phyloP scores from a whole-genome alignment of 2,329 filamentous ascomycete species.

The Pseudocercospora crystallina region DNA sequence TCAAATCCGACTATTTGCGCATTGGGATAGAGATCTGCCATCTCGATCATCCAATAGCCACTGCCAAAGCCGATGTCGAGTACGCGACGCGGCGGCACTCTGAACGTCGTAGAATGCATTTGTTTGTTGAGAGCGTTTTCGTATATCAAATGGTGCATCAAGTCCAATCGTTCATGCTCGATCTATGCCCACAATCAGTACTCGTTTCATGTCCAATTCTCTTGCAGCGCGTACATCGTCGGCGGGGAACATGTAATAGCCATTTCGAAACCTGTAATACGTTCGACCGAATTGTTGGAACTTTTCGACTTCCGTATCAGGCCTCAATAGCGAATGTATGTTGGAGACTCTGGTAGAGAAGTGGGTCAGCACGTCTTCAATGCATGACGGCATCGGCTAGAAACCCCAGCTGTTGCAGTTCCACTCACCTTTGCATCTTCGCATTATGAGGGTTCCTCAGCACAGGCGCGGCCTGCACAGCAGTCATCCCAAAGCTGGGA shows the following conservation, averaged over 20 bases:
- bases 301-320: conserved; percentile 18
- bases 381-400: no score
- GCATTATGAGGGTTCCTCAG: not conserved
- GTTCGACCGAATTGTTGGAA: conserved; percentile 20
- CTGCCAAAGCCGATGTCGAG: conserved; percentile 78
- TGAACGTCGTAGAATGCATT: conserved; percentile 35
- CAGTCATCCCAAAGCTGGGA: conserved; percentile 19
- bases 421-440: no score
- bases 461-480: conserved; percentile 19
- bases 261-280: conserved; percentile 22
- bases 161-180: conserved; percentile 25
- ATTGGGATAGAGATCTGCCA: conserved; percentile 62
- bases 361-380: no score
- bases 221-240: conserved; percentile 20
- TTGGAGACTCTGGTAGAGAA: no score
- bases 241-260: conserved; percentile 25
- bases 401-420: no score
- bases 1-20: conserved; percentile 30
- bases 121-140: conserved; percentile 39
- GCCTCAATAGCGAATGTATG: conserved; percentile 24
- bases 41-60: conserved; percentile 86
- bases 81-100: conserved; percentile 49
- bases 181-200: conserved; percentile 4
- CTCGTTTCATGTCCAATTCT: no score
- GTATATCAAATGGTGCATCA: conserved; percentile 27